Conservation (phyloP, 2,329 filamentous ascomycete genomes). For the Acrodontium crateriforme region DNA sequence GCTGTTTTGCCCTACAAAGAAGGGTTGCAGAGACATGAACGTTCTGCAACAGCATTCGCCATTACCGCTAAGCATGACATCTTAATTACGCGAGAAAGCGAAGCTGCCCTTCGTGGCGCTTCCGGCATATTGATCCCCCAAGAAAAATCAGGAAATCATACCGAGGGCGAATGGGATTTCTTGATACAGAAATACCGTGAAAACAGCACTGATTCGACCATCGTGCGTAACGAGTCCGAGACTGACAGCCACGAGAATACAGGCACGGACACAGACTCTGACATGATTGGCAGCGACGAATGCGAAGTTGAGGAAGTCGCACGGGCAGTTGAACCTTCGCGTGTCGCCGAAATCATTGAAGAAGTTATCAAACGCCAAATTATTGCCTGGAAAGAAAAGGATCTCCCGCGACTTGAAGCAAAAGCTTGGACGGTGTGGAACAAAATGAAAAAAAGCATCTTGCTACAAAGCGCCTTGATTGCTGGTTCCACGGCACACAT, state of each 20-base stretch:
- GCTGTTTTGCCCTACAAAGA: slow-evolving; percentile 21
- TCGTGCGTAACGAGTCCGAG: no score
- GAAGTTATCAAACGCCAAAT: slow-evolving; percentile 38
- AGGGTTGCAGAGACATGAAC: slow-evolving; percentile 7
- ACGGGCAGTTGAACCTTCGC: no score
- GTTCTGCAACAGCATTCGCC: slow-evolving; percentile 18
- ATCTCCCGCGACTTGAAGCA: slow-evolving; percentile 40
- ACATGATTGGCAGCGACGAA: slow-evolving; percentile 15
- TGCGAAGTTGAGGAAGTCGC: slow-evolving; percentile 38
- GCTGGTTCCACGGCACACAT: slow-evolving; percentile 30
- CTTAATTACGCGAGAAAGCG: slow-evolving; percentile 8
- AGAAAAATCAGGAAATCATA: not conserved
- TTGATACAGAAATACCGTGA: slow-evolving; percentile 14
- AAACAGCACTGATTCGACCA: no score
- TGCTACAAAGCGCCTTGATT: slow-evolving; percentile 29
- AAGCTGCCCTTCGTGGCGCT: no score
- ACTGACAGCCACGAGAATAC: slow-evolving; percentile 18
- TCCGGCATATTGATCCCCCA: no score
- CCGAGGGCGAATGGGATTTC: slow-evolving; percentile 13
- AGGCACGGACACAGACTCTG: slow-evolving; percentile 7
- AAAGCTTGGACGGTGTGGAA: slow-evolving; percentile 51
- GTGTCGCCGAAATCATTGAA: slow-evolving; percentile 41
- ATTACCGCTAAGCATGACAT: slow-evolving; percentile 16
- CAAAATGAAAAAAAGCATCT: slow-evolving; percentile 33
- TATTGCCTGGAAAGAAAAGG: slow-evolving; percentile 43